phyloP scores from a whole-genome alignment of 352 stramenopile species.

The Phytophthora europaea region DNA sequence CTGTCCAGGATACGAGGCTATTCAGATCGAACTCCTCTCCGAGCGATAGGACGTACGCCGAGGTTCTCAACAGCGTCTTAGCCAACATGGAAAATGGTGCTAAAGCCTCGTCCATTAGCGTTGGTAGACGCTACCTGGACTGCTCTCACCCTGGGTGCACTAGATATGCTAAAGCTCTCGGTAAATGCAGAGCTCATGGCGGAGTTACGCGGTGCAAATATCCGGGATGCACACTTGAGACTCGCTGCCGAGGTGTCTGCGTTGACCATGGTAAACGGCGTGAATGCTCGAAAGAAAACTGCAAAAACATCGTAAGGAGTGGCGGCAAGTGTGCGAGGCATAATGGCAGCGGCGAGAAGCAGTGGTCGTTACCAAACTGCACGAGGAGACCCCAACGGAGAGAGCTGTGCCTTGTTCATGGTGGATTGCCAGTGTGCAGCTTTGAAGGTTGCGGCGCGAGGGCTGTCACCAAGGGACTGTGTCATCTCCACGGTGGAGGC shows the following conservation, averaged over 20 bases:
- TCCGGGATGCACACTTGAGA: constrained; percentile 9
- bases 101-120: not conserved
- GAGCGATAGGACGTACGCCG: not conserved
- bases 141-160: constrained; percentile 29
- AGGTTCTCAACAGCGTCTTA: not conserved
- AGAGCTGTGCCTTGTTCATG: constrained; percentile 29
- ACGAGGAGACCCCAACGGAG: constrained; percentile 17
- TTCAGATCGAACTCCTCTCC: constrained; percentile 21
- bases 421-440: constrained; percentile 24
- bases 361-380: constrained; percentile 25
- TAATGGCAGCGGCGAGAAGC: constrained; percentile 11
- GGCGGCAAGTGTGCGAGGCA: constrained; percentile 24
- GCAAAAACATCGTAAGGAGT: constrained; percentile 17
- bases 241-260: constrained; percentile 19
- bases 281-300: constrained; percentile 18
- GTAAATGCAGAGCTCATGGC: constrained; percentile 34
- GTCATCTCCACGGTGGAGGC: constrained; percentile 13
- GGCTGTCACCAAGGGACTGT: constrained; percentile 30
- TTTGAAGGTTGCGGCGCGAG: constrained; percentile 22
- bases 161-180: constrained; percentile 19
- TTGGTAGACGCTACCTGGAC: not conserved
- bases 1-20: not conserved
- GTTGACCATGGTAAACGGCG: constrained; percentile 18
- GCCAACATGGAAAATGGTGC: not conserved
- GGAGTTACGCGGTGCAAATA: constrained; percentile 22